Conservation (phyloP, 768 basidiomycete species). For the Amanita pseudoporphyria region DNA sequence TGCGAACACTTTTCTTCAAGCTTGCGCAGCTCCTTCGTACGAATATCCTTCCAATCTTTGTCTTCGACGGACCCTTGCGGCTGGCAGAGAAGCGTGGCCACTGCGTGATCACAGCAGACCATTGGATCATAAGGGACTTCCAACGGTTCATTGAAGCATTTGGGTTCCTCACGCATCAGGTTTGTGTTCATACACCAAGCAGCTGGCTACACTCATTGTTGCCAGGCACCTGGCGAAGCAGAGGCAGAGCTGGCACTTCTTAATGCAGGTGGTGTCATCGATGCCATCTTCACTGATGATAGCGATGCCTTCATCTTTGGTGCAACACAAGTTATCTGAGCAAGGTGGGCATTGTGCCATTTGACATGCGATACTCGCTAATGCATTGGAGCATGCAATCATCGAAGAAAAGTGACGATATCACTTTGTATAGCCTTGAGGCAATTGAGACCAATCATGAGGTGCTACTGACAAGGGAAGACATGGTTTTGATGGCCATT, state of each 20-base stretch:
- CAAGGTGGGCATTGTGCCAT: background rate
- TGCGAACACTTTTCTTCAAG: background rate
- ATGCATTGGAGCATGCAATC: background rate
- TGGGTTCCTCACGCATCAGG: constrained; percentile 14
- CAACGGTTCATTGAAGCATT: background rate
- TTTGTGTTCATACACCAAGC: constrained; percentile 10
- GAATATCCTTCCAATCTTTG: constrained; percentile 81
- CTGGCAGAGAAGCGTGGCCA: constrained; percentile 75
- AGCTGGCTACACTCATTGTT: too few relatives aligned
- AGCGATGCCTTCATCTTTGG: constrained; percentile 1
- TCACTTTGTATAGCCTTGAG: background rate
- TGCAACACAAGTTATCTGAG: background rate
- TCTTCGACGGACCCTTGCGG: constrained; percentile 83
- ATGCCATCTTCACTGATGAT: background rate
- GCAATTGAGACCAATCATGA: background rate
- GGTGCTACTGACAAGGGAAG: background rate
- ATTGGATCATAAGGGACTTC: background rate
- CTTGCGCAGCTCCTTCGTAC: constrained; percentile 41
- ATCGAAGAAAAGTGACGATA: background rate
- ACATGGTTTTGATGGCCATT: background rate
- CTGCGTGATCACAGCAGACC: constrained; percentile 18
- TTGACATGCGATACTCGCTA: background rate
- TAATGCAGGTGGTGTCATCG: background rate
- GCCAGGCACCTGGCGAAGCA: constrained; percentile 4
- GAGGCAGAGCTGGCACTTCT: constrained; percentile 1